Evolutionary conservation across 2,329 filamentous ascomycete genomes (phyloP).

Genomic region (Nemania sp.): DNA sequence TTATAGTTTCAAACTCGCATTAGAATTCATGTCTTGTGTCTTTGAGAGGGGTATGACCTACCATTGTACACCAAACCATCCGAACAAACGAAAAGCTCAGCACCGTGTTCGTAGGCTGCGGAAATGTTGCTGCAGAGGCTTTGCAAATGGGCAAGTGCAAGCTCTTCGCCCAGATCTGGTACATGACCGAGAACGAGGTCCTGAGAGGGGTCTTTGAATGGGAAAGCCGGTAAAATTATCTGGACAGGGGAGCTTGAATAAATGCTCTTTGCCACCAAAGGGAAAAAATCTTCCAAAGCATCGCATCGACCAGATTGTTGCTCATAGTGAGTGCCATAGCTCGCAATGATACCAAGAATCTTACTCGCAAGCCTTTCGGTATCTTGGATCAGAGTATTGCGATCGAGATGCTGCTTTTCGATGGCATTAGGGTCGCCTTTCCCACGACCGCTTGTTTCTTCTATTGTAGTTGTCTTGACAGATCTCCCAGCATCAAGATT

Average conservation of each 20-base stretch:
- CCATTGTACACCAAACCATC: slow-evolving; percentile 18
- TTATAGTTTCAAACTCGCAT: neutral
- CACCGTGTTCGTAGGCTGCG: slow-evolving; percentile 2
- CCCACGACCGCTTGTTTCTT: no score
- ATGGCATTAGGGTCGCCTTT: no score
- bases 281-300: neutral
- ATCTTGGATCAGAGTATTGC: no score
- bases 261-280: slow-evolving; percentile 4
- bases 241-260: neutral
- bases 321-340: slow-evolving; percentile 9
- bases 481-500: no score
- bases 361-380: neutral
- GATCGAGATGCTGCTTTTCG: no score
- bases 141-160: slow-evolving; percentile 12
- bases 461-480: no score
- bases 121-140: slow-evolving; percentile 12
- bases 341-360: slow-evolving; percentile 13
- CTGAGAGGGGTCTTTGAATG: slow-evolving; percentile 13
- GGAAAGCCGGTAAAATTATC: slow-evolving; percentile 13
- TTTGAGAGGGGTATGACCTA: neutral
- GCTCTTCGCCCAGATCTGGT: slow-evolving; percentile 13
- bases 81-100: slow-evolving; percentile 7
- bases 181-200: slow-evolving; percentile 3
- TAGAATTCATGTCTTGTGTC: neutral
- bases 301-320: neutral